Evolutionary conservation across 345 rosid species (phyloP), one percentile per base, ranked within the genome.

Genomic region (Kandelia obovata): DNA sequence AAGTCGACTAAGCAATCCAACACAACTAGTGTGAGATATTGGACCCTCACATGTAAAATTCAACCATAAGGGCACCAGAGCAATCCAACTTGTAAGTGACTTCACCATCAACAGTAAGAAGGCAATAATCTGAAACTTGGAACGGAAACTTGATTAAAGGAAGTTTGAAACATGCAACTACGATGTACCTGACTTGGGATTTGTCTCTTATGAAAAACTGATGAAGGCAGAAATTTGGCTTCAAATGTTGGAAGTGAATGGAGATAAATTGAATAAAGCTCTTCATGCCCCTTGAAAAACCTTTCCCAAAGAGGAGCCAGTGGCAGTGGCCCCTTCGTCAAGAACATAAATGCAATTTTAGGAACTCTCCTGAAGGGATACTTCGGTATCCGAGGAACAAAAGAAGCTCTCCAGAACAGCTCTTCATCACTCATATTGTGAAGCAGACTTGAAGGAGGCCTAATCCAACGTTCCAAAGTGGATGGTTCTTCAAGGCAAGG

Each of bases 271-370:
- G 98, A 92, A 80, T 87, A 95, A 58, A 77, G 80, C 74, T 82
- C 91, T 73, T 84, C 83, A 39, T 92, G 86, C 25, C 97, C 99
- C 73, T 78, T 85, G 6, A 95, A 71, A 78, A 95, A 92, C 83
- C 82, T 89, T 83, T 95, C 99, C 99, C 98, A 95, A 26, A 95
- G 89, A 75, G 85, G 81, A 65, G 86, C 88, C 75, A 95, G 85
- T 0, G 98, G 99, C 83, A 95, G 76, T 0, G 98, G 92, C 34
- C 97, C 99, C 79, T 86, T 89, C 3, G 98, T 81, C 87, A 95
- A 86, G 85, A 95, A 95, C 99, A 95, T 90, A 67, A 92, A 92
- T 9, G 96, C 98, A 82, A 95, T 73, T 87, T 95, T 92, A 0
- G 97, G 92, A 70, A 83, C 81, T 73, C 99, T 86, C 62, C 30